phyloP scores from a whole-genome alignment of 140 eudicot species.

The Erigeron philadelphicus region DNA sequence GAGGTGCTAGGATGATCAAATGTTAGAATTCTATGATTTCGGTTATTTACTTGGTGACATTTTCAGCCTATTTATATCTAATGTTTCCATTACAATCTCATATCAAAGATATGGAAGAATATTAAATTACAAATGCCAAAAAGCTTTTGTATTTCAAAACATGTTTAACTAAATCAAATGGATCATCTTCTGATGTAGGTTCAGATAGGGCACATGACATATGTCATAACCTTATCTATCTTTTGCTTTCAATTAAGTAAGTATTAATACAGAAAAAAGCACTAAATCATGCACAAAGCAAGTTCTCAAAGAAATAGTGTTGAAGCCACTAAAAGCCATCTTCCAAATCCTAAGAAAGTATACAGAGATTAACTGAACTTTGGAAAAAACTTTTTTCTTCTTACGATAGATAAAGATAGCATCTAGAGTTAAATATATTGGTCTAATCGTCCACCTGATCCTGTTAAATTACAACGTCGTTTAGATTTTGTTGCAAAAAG shows the following conservation, averaged over 20 bases:
- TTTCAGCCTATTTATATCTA: not conserved
- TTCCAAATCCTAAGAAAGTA: not conserved
- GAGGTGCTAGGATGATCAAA: not conserved
- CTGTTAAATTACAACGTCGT: not conserved
- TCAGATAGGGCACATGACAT: slow-evolving; percentile 1
- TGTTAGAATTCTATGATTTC: not conserved
- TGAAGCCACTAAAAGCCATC: not conserved
- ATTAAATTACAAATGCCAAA: not conserved
- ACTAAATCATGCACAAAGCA: not conserved
- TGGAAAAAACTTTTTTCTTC: not conserved
- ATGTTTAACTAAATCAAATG: not conserved
- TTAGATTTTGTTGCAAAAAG: not conserved
- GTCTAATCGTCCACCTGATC: not conserved
- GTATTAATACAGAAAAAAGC: not conserved
- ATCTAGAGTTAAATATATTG: not conserved
- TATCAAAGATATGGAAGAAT: not conserved
- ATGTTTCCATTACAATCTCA: not conserved
- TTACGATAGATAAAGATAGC: not conserved
- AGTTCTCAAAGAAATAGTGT: not conserved
- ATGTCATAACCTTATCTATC: slow-evolving; percentile 7
- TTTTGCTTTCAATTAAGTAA: slow-evolving; percentile 2
- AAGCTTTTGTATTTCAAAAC: not conserved
- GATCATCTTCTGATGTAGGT: too few relatives aligned
- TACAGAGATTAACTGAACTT: not conserved
- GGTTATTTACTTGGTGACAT: not conserved